Base-by-base conservation (phyloP, 768 basidiomycete genomes). In the Butyriboletus loyo region DNA sequence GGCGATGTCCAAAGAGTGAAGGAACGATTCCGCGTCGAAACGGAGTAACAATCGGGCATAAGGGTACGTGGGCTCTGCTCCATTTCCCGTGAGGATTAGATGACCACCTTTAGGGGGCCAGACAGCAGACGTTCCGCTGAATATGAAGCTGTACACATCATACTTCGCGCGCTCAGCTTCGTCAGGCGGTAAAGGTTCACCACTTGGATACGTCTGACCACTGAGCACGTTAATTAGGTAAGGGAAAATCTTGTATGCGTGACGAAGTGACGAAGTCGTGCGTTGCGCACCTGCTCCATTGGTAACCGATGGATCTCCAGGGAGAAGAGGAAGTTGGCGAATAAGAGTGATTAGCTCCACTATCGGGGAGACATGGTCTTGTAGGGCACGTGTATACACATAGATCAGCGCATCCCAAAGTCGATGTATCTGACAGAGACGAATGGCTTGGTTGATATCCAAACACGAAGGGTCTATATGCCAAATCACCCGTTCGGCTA, bases 331-430 rank as follows among this genome's bases (percentile, higher is more conserved):
- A 28, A 66, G 58, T 51, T 76, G 77, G 14, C 86, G 82, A 36
- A 98, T 83, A 40, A 97, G 80, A 10, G 75, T 79, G 35, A 98
- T 75, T 13, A 97, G 75, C 57, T 92, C 89, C 52, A 95, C 88
- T 6, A 98, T 72, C 1, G 97, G 96, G 7, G 92, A 83, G 31
- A 94, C 86, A 53, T 87, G 97, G 66, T 99, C 97, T 54, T 75
- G 78, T 59, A 99, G 71, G 4, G 94, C 92, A 41, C 87, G 82
- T 10, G 88, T 96, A 68, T 95, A 96, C 34, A 98, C 86, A 67
- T 97, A 95, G 52, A 96, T 87, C 52, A 98, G 80, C 0, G 96
- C 94, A 62, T 98, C 96, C 73, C 92, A 97, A 5, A 98, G 81
- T 25, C 79, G 79, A 63, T 93, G 81, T 52, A 72, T 78, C 67